A percentile compares a stretch with the other conserved stretches of the same genome.
These are phyloP conservation scores for Phascolomyces articulosus DNA, from an alignment of 371 early-diverging fungal genomes.

Conservation along the genomic window DNA sequence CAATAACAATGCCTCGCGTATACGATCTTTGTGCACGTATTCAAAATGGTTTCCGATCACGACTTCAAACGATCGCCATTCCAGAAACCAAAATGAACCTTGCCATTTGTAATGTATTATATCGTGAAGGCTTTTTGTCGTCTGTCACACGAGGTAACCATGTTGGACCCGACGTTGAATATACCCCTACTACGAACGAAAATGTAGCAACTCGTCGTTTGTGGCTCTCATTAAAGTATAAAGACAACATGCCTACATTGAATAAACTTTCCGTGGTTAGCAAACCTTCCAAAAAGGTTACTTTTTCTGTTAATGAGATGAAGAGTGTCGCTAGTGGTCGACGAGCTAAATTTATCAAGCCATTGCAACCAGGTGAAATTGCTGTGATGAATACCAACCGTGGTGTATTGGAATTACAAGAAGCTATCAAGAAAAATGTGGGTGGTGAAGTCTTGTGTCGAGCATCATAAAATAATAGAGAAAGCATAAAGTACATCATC, in stretches of 20 bases:
- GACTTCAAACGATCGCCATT: conserved; percentile 82
- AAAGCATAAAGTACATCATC: too few relatives aligned
- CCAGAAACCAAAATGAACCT: conserved; percentile 91
- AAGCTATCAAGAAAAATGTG: conserved; percentile 82
- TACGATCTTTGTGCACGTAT: conserved; percentile 93
- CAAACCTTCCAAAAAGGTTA: conserved; percentile 84
- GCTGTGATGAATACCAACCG: conserved; percentile 85
- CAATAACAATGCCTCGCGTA: conserved; percentile 75
- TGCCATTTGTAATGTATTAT: conserved; percentile 84
- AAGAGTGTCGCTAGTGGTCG: conserved; percentile 72
- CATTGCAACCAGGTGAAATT: conserved; percentile 89
- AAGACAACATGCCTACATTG: conserved; percentile 83
- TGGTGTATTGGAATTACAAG: conserved; percentile 93
- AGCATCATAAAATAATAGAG: conserved; percentile 37
- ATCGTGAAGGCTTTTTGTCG: conserved; percentile 91
- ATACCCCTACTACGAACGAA: conserved; percentile 79
- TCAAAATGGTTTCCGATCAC: conserved; percentile 87
- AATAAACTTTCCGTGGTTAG: conserved; percentile 72
- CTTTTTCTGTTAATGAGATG: conserved; percentile 80
- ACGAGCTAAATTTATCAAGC: conserved; percentile 76
- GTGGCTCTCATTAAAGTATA: conserved; percentile 95
- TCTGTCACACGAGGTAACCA: conserved; percentile 82
- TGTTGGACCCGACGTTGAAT: conserved; percentile 66
- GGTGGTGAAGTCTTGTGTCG: conserved; percentile 92
- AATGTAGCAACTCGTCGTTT: conserved; percentile 88